Conservation (phyloP, 2,329 filamentous ascomycete species). For the Parafenestella ontariensis region DNA sequence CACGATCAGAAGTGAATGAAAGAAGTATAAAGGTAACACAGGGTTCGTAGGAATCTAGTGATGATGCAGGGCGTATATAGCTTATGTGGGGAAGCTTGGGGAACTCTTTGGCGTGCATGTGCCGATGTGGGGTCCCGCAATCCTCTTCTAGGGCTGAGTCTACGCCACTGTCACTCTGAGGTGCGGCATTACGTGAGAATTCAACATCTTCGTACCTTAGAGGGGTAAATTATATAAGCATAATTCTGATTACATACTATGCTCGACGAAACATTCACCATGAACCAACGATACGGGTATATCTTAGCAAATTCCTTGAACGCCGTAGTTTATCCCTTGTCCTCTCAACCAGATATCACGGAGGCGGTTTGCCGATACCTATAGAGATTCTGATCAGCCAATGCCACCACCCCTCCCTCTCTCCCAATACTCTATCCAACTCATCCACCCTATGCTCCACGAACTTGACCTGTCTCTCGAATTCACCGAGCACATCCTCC, state of each 20-base stretch:
- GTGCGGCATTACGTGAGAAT: no score
- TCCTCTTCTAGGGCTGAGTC: conserved; percentile 1
- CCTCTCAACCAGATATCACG: neutral
- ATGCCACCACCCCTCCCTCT: conserved; percentile 45
- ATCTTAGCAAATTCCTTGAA: neutral
- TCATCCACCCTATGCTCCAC: conserved; percentile 57
- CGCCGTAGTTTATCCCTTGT: neutral
- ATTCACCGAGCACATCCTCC: conserved; percentile 80
- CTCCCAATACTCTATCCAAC: conserved; percentile 62
- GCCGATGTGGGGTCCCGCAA: conserved; percentile 39
- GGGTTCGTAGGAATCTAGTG: conserved; percentile 1
- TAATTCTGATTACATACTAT: neutral
- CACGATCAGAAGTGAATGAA: neutral
- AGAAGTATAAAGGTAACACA: neutral
- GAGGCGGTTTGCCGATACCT: neutral
- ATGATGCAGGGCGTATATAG: conserved; percentile 15
- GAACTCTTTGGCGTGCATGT: neutral
- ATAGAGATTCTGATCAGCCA: conserved; percentile 23
- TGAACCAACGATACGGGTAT: neutral
- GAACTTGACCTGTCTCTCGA: conserved; percentile 69
- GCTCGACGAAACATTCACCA: neutral
- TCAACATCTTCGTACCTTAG: no score
- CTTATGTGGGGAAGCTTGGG: conserved; percentile 29
- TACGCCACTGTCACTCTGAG: no score
- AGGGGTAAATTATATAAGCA: neutral